Percentiles rank a stretch among this genome's conserved stretches.
Conservation (phyloP, 306 rosid species). For the Vigna angularis region DNA sequence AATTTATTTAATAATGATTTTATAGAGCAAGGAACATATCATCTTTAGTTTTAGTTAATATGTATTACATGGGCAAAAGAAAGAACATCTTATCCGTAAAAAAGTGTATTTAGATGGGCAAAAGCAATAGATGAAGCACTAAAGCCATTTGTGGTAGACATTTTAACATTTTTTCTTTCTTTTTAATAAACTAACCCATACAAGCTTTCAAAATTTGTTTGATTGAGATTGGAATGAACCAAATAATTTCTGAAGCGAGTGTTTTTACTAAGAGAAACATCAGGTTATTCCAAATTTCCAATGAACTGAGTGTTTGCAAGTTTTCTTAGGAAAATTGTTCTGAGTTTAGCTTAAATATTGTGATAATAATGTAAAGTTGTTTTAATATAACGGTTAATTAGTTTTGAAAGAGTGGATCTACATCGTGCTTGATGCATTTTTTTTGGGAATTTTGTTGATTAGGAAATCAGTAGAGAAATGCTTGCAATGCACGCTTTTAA, state of each 20-base stretch:
- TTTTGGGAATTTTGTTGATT: constrained; percentile 8
- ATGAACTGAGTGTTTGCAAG: neutral
- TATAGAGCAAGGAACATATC: constrained; percentile 4
- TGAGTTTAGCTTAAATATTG: neutral
- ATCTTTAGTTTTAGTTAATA: neutral
- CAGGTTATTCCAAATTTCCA: neutral
- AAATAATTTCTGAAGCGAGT: neutral
- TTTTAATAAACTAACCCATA: neutral
- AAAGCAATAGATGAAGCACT: neutral
- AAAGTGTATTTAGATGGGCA: constrained; percentile 6
- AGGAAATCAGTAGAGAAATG: neutral
- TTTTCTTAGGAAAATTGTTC: neutral
- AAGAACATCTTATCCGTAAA: neutral
- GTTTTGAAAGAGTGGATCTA: neutral
- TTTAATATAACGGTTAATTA: neutral
- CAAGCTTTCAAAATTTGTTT: neutral
- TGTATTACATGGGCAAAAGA: too few relatives aligned
- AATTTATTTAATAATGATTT: neutral
- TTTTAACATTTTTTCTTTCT: neutral
- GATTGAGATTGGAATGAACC: neutral
- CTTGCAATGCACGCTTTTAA: too few relatives aligned
- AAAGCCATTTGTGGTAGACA: neutral
- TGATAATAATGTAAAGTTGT: neutral
- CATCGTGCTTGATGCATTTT: neutral
- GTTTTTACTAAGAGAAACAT: neutral